Base-by-base conservation (phyloP, 208 protist genomes). In the Trypanosoma scelopori region DNA sequence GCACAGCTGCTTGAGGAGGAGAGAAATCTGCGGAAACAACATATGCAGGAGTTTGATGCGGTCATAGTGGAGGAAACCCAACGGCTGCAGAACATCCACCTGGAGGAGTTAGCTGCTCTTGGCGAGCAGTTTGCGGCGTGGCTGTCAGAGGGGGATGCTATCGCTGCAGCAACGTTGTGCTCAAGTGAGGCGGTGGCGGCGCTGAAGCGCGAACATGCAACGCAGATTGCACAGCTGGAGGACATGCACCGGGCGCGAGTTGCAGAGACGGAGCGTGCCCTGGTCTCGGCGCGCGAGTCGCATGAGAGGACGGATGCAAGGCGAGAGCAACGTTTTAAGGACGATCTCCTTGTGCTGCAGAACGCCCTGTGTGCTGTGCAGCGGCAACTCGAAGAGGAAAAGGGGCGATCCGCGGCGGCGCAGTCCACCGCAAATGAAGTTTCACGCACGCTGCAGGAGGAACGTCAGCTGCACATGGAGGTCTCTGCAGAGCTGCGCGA, bases 1-100 rank as follows among this genome's bases (percentile, higher is more conserved):
- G 60, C 57, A 0, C 65, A 77, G 13, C 56, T 86, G 53, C 78
- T 82, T 55, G 69, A 81, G 55, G 60, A 70, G 47, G 79, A 91
- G 49, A 47, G 47, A 2, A 39, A 47, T 18, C 39, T 56, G 2
- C 32, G 47, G 18, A 22, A 13, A 5, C 27, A 53, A 43, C 18
- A 62, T 18, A 2, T 22, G 28, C 15, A 56, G 30, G 65, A 80
- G 43, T 74, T 84, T 55, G 65, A 75, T 3, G 53, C 25, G 7
- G 49, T 83, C 50, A 74, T 84, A 39, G 74, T 75, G 39, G 74
- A 74, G 42, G 82, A 85, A 53, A 65, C 69, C 25, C 42, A 25
- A 22, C 32, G 46, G 15, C 49, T 65, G 65, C 60, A 77, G 65
- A 28, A 57, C 28, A 45, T 77, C 13, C 51, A 77, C 49, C 49